phyloP scores from a whole-genome alignment of 108 stramenopile species.

The Nitzschia sp. region DNA sequence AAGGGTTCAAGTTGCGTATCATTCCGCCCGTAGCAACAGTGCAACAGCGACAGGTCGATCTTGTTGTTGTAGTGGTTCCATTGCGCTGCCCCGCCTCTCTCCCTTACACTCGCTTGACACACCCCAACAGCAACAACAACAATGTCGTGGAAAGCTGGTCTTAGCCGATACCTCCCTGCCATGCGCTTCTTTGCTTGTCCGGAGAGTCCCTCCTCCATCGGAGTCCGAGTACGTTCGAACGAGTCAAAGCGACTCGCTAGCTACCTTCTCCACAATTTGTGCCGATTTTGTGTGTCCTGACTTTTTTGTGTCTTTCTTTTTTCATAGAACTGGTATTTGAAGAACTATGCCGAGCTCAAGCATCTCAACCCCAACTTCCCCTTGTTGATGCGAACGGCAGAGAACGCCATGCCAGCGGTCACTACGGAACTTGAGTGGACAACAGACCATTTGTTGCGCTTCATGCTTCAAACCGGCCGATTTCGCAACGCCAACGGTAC shows the following conservation, averaged over 20 bases:
- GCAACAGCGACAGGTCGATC: background rate
- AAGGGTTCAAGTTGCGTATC: conserved; percentile 4
- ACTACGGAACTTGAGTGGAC: conserved; percentile 81
- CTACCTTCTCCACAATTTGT: background rate
- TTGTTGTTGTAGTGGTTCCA: background rate
- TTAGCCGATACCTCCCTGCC: conserved; percentile 75
- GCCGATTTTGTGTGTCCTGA: background rate
- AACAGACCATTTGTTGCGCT: conserved; percentile 74
- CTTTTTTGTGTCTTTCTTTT: background rate
- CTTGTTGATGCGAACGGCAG: conserved; percentile 73
- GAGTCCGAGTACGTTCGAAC: conserved; percentile 70
- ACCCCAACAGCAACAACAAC: background rate
- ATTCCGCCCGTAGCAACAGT: background rate
- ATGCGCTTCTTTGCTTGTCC: conserved; percentile 86
- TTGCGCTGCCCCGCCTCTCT: background rate
- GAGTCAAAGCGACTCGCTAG: background rate
- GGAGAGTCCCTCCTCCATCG: conserved; percentile 76
- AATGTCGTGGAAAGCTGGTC: conserved; percentile 87
- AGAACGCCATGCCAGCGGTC: conserved; percentile 86
- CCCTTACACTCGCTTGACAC: background rate
- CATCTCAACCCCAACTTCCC: conserved; percentile 80
- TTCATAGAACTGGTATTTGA: conserved; percentile 61
- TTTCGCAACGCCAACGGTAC: conserved; percentile 74
- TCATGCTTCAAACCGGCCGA: conserved; percentile 80
- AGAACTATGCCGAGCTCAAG: conserved; percentile 79